Evolutionary conservation across 345 rosid species (phyloP), one percentile per base, ranked within the genome.

Genomic region (Eutrema yunnanense): DNA sequence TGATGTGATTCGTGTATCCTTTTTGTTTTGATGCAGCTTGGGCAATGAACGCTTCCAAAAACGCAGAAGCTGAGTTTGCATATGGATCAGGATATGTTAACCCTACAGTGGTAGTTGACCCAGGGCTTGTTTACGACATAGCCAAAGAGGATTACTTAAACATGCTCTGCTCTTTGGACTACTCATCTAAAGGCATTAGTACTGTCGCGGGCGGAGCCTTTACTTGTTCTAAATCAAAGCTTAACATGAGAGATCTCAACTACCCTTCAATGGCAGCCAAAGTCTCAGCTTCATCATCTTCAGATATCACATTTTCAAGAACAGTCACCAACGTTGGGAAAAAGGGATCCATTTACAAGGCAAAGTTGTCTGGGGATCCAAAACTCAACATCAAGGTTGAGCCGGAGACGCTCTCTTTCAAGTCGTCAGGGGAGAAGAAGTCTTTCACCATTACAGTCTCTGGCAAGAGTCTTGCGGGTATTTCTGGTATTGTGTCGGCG

Each of bases 81-180:
- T 80, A 82, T 16, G 87, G 87, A 70, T 49, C 84, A 27, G 83
- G 87, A 37, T 72, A 72, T 30, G 48, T 84, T 19, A 78, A 80
- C 80, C 85, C 80, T 22, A 22, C 53, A 12, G 62, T 62, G 2
- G 82, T 84, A 52, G 41, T 63, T 32, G 41, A 78, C 63, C 87
- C 85, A 8, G 84, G 87, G 14, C 84, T 84, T 19, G 72, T 84
- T 32, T 82, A 84, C 37, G 87, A 82, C 43, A 46, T 67, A 9
- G 0, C 51, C 0, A 54, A 73, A 67, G 69, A 47, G 12, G 81
- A 78, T 36, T 81, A 80, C 78, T 42, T 85, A 29, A 79, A 76
- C 29, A 69, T 85, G 74, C 82, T 83, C n/a, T 82, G 86, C 53
- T 50, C 73, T 63, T 7, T 62, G 3, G 83, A 75, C 51, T 70